These are phyloP conservation scores for Fistulinella cinereoalba DNA, from an alignment of 1,284 basidiomycete genomes.

Conservation along the genomic window DNA sequence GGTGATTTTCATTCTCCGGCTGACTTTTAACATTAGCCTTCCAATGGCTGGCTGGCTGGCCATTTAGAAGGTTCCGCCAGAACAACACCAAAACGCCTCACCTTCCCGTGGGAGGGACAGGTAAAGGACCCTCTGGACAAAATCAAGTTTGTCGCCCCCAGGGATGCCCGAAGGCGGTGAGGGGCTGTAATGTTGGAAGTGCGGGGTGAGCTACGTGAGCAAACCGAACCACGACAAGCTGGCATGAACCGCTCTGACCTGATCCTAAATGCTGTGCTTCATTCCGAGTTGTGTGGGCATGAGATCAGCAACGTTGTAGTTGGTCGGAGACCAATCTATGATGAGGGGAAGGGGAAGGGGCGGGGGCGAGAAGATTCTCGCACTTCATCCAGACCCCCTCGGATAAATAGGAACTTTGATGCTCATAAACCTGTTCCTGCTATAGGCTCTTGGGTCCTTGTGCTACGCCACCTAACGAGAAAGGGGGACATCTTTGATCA, in stretches of 20 bases:
- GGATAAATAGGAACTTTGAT: no score
- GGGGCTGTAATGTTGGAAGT: neutral
- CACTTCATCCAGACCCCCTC: no score
- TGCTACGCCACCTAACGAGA: neutral
- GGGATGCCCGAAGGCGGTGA: no score
- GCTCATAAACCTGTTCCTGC: no score
- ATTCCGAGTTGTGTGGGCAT: no score
- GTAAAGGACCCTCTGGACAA: no score
- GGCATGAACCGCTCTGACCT: neutral
- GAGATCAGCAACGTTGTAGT: no score
- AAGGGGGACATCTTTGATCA: neutral
- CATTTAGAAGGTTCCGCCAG: conserved; percentile 2
- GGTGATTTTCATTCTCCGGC: rapidly evolving
- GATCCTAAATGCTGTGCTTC: no score
- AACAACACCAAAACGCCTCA: neutral
- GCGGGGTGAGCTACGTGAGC: neutral
- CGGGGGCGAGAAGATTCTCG: no score
- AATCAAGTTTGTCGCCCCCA: no score
- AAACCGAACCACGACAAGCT: neutral
- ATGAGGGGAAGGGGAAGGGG: no score
- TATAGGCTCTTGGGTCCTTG: neutral
- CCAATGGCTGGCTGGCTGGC: conserved; percentile 12
- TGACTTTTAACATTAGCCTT: conserved; percentile 1
- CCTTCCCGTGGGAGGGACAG: neutral
- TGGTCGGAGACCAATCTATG: no score